These are phyloP conservation scores for Talaromyces albobiverticillius DNA, from an alignment of 2,329 filamentous ascomycete species.

Conservation along the genomic window DNA sequence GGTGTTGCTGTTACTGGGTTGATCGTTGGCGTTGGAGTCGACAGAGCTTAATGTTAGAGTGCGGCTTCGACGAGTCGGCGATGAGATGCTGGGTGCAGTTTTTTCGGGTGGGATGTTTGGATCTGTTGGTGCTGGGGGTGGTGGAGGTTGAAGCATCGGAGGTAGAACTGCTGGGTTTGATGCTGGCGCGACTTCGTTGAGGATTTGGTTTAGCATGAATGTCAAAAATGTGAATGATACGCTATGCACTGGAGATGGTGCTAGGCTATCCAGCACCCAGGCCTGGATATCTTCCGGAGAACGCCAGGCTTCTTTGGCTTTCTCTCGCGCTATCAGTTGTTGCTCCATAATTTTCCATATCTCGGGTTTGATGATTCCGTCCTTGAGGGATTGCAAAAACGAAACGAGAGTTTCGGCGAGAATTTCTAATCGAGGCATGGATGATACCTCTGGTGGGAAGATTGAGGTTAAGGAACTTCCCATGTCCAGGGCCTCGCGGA, in stretches of 20 bases:
- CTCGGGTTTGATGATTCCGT: constrained; percentile 70
- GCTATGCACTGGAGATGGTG: constrained; percentile 71
- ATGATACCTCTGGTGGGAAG: constrained; percentile 62
- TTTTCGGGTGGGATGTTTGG: constrained; percentile 15
- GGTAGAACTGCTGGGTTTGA: constrained; percentile 20
- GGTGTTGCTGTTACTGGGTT: neutral
- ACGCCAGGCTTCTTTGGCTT: constrained; percentile 46
- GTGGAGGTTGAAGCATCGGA: constrained; percentile 16
- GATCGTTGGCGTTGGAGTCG: constrained; percentile 16
- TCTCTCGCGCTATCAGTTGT: constrained; percentile 51
- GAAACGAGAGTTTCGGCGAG: constrained; percentile 68
- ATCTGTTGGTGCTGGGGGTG: constrained; percentile 9
- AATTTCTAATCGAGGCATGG: constrained; percentile 69
- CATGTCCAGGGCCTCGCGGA: constrained; percentile 68
- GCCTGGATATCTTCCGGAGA: constrained; percentile 56
- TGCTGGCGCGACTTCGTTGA: constrained; percentile 52
- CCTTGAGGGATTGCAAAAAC: constrained; percentile 72
- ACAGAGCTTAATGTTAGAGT: constrained; percentile 23
- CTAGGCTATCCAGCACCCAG: constrained; percentile 70
- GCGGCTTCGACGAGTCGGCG: constrained; percentile 23
- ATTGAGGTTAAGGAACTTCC: constrained; percentile 60
- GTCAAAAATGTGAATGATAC: constrained; percentile 87
- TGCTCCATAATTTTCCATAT: constrained; percentile 70
- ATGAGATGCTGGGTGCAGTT: constrained; percentile 10
- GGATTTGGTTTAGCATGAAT: constrained; percentile 65